Evolutionary conservation across 768 basidiomycete genomes (phyloP), one percentile per base, ranked within the genome.

Genomic region (Phlebiopsis flavidoalba): DNA sequence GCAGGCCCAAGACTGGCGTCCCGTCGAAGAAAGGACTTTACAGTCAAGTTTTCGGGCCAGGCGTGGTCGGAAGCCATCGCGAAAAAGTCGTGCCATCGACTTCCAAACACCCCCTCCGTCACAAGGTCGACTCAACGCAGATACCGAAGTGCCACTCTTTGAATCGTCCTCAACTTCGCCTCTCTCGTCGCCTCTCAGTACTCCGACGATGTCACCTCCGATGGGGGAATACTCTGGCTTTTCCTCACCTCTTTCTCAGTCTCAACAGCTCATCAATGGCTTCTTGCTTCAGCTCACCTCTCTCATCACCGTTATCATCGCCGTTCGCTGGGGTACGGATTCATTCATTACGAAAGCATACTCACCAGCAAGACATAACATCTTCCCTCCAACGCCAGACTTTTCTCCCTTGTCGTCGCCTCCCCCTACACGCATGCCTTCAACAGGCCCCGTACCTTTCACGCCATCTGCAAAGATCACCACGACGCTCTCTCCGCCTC

Each of bases 191-290:
- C 45, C 57, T 19, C 31, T 43, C 12, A 43, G 40, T 24, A 31
- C 48, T 50, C 12, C 40, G 6, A 45, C 59, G 15, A 8, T 21
- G 21, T 24, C 57, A 43, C 33, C 33, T 8, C 52, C 5, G 31
- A 59, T 15, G 14, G 12, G 8, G 19, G 15, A 26, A 11, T 49
- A 15, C 24, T 11, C 48, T 49, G 48, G 48, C 17, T 58, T 50
- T 8, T 66, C 63, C 5, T 62, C 63, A n/a, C 63, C 63, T 3
- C 57, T 63, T 21, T 66, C 65, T 15, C 57, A 61, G 10, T n/a
- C n/a, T n/a, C n/a, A 59, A 57, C 10, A 63, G 3, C 26, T 31
- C 65, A 14, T 40, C 45, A 3, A 58, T 61, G 0, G 22, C 35
- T 7, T 60, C 31, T 31, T 17, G 36, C 31, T 17, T 49, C 1